Evolutionary conservation across 345 rosid genomes (phyloP).

Genomic region (Camelina neglecta): DNA sequence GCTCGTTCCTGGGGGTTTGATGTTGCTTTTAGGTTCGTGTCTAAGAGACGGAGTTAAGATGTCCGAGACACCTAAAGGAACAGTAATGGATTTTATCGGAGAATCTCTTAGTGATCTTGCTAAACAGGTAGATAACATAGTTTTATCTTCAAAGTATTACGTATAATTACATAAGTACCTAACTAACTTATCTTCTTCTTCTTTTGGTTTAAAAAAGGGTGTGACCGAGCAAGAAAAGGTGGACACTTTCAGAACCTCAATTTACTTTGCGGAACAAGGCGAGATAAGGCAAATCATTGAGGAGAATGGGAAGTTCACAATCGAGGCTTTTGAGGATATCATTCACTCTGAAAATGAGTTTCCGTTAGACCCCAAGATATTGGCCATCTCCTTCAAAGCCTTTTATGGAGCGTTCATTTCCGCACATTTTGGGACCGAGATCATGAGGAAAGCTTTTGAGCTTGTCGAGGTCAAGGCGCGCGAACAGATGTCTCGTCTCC

Average conservation of each 20-base stretch:
- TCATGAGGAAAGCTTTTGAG: constrained; percentile 17
- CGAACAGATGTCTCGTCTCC: constrained; percentile 10
- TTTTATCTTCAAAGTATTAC: not conserved
- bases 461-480: constrained; percentile 22
- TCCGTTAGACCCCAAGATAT: constrained; percentile 19
- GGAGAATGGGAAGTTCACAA: not conserved
- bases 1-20: not conserved
- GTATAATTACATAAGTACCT: not conserved
- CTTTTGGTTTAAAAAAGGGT: not conserved
- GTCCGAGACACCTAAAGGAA: constrained; percentile 33
- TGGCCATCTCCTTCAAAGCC: constrained; percentile 20
- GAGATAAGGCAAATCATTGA: constrained; percentile 8
- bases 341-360: constrained; percentile 17
- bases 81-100: constrained; percentile 28
- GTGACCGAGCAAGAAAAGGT: not conserved
- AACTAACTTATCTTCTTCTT: not conserved
- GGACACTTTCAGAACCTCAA: constrained; percentile 24
- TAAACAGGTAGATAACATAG: constrained; percentile 26
- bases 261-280: constrained; percentile 14
- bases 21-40: constrained; percentile 26
- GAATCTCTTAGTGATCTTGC: constrained; percentile 42
- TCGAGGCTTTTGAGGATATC: constrained; percentile 29
- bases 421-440: not conserved
- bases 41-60: constrained; percentile 29
- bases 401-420: constrained; percentile 14